These are phyloP conservation scores for Acarospora socialis DNA, from an alignment of 2,329 filamentous ascomycete genomes.

Conservation along the genomic window DNA sequence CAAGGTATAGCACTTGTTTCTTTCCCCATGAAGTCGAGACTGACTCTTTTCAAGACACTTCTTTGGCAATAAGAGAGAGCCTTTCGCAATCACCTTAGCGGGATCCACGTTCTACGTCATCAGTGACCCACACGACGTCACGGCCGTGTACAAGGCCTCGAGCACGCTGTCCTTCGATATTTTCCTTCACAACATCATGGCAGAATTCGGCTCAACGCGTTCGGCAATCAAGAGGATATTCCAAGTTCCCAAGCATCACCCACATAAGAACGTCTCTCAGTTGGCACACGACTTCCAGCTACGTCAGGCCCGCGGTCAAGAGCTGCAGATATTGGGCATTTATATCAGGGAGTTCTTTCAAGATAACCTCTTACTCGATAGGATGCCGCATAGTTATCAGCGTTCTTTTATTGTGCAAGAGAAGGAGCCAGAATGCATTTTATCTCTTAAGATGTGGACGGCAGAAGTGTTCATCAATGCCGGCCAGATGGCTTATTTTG, in stretches of 20 bases:
- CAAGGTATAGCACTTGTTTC: too few species aligned
- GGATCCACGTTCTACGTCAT: constrained; percentile 9
- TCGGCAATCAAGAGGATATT: constrained; percentile 2
- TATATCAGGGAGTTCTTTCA: not conserved
- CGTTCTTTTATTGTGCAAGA: not conserved
- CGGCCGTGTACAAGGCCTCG: constrained; percentile 5
- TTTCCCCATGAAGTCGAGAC: too few species aligned
- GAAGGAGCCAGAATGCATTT: not conserved
- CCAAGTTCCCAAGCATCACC: constrained; percentile 7
- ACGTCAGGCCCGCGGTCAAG: constrained; percentile 5
- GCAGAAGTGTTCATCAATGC: constrained; percentile 4
- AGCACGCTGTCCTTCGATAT: constrained; percentile 1
- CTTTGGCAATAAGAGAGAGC: constrained; percentile 6
- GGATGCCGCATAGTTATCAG: not conserved
- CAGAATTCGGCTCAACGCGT: constrained; percentile 1
- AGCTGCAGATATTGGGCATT: constrained; percentile 2
- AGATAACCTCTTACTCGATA: not conserved
- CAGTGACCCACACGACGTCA: constrained; percentile 5
- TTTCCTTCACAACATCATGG: constrained; percentile 5
- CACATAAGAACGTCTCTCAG: too few species aligned
- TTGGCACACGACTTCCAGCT: too few species aligned
- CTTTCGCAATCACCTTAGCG: constrained; percentile 8
- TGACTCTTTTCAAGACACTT: constrained; percentile 1
- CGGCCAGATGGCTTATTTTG: constrained; percentile 7
- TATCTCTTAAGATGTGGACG: constrained; percentile 5